Percentiles rank a stretch among this genome's conserved stretches.
These are phyloP conservation scores for Penicillium frequentans DNA, from an alignment of 2,329 filamentous ascomycete species.

Conservation along the genomic window DNA sequence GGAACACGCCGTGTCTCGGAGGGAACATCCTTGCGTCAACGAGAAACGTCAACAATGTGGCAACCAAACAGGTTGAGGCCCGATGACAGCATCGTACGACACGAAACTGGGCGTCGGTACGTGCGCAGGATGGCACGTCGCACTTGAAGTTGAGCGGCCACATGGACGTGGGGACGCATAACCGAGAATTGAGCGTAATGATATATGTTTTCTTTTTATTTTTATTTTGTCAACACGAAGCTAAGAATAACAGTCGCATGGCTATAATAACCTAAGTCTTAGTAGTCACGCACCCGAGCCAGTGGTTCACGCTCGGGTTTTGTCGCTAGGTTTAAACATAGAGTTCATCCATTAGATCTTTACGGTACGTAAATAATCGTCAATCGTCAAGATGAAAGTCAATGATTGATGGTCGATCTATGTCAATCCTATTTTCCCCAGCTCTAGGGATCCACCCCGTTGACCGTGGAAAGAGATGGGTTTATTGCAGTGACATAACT, in stretches of 20 bases:
- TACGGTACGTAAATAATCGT: neutral
- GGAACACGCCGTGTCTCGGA: constrained; percentile 6
- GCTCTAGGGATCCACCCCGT: neutral
- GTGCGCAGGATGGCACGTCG: constrained; percentile 3
- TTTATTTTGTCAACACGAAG: neutral
- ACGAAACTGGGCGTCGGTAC: constrained; percentile 1
- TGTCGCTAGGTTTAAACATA: neutral
- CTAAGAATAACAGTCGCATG: neutral
- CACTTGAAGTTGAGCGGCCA: constrained; percentile 10
- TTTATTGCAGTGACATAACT: neutral
- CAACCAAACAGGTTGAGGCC: neutral
- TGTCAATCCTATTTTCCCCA: neutral
- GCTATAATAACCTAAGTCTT: too few relatives aligned
- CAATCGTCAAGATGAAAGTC: neutral
- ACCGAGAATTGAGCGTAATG: neutral
- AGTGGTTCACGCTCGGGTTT: neutral
- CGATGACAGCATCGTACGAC: constrained; percentile 7
- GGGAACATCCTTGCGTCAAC: neutral
- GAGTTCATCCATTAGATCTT: constrained; percentile 1
- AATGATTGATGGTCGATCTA: neutral
- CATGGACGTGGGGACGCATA: constrained; percentile 8
- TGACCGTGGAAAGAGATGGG: neutral
- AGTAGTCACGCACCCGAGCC: neutral
- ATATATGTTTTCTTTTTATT: neutral
- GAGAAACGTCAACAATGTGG: neutral